phyloP scores from a whole-genome alignment of 2,329 filamentous ascomycete species.

The Daldinia eschscholtzii region DNA sequence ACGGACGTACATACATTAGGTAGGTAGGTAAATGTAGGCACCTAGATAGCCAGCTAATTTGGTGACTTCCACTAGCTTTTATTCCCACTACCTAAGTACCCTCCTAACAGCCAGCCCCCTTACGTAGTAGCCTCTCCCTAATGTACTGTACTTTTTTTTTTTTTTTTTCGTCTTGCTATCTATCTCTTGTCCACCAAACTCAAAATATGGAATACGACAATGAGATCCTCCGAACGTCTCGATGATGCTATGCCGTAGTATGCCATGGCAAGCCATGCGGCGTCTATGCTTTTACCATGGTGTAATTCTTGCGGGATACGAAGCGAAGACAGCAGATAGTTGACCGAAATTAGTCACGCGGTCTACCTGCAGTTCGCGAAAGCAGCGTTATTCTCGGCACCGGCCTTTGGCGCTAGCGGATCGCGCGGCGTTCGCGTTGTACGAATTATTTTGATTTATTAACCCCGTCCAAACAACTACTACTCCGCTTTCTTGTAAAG shows the following conservation, averaged over 20 bases:
- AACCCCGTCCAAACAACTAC: not conserved
- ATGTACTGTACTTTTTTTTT: conserved; percentile 34
- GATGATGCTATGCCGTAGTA: conserved; percentile 45
- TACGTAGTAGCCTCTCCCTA: not conserved
- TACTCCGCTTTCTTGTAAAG: conserved; percentile 9
- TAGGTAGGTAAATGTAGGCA: not conserved
- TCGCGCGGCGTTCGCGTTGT: conserved; percentile 7
- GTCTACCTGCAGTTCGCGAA: not conserved
- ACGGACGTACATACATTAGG: not conserved
- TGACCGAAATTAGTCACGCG: conserved; percentile 17
- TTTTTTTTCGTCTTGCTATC: conserved; percentile 12
- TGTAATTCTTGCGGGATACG: conserved; percentile 10
- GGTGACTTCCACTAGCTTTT: not conserved
- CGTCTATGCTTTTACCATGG: conserved; percentile 27
- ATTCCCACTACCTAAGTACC: not conserved
- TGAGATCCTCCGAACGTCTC: conserved; percentile 34
- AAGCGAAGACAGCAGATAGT: conserved; percentile 1
- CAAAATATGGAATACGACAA: conserved; percentile 28
- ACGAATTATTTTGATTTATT: not conserved
- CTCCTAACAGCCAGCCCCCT: not conserved
- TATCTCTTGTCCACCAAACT: conserved; percentile 13
- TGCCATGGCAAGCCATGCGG: conserved; percentile 31
- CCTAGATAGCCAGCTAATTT: not conserved
- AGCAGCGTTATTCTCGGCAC: conserved; percentile 9
- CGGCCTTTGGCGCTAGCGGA: conserved; percentile 4